Evolutionary conservation across 164 flowering plant species (phyloP).

Genomic region (Echeveria elegans): DNA sequence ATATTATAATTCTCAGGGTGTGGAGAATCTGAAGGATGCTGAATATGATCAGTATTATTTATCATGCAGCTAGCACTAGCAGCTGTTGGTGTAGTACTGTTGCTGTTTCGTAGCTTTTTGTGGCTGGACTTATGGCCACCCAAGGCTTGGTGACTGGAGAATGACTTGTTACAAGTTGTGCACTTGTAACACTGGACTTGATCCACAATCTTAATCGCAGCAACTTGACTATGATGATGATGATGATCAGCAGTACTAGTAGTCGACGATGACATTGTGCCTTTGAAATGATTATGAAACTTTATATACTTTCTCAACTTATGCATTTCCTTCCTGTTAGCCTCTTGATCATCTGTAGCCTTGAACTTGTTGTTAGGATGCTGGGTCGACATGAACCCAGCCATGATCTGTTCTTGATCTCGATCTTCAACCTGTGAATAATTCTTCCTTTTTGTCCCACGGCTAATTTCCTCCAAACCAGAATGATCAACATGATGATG

Average conservation of each 20-base stretch:
- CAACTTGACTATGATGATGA: background rate
- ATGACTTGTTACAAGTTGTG: conserved; percentile 35
- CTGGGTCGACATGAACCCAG: too few relatives aligned
- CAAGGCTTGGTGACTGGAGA: conserved; percentile 47
- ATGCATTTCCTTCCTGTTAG: background rate
- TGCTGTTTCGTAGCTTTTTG: conserved; percentile 13
- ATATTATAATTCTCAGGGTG: background rate
- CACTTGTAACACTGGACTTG: conserved; percentile 19
- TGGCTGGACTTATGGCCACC: conserved; percentile 75
- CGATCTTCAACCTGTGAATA: background rate
- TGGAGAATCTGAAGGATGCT: too few relatives aligned
- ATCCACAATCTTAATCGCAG: background rate
- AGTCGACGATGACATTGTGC: too few relatives aligned
- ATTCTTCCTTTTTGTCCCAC: background rate
- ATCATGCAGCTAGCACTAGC: too few relatives aligned
- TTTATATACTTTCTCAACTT: background rate
- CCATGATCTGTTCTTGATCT: background rate
- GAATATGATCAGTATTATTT: too few relatives aligned
- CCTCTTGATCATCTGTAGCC: too few relatives aligned
- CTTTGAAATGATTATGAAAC: background rate
- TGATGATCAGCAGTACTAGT: too few relatives aligned
- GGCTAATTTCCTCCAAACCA: background rate
- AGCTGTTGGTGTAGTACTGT: too few relatives aligned
- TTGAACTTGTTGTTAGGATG: background rate
- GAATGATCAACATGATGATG: too few relatives aligned